Evolutionary conservation across 371 early-diverging fungal species (phyloP), one percentile per base, ranked within the genome.

Genomic region (Apophysomyces ossiformis): DNA sequence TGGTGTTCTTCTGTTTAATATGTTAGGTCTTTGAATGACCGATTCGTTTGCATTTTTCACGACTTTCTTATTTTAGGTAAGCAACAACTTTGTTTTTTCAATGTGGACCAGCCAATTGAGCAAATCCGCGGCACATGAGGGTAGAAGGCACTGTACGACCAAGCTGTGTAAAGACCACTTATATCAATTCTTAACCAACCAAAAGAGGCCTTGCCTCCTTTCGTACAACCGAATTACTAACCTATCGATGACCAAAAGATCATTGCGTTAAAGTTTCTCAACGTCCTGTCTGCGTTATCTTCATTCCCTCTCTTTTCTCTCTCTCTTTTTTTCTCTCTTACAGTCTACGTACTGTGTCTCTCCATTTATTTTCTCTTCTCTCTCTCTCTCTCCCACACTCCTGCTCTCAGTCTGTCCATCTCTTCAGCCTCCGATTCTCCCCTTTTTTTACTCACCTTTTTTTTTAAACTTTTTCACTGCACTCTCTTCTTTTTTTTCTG

Each of bases 171-270:
- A 41, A 41, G 41, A 41, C 41, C 11, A 41, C 41, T 41, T 41
- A 41, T 41, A 11, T 41, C 41, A 11, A 26, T 50, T 9, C 9
- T 50, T 50, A 50, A 50, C 54, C 54, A 50, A 50, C 54, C 54
- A 50, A 50, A 50, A 50, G 54, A 50, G 4, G 54, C 21, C 21
- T 50, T 21, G 54, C 21, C 54, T 50, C 54, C 54, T 50, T 50
- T 50, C 54, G 54, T 50, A 50, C 54, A 21, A 50, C 54, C 54
- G 54, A 50, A 16, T 50, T 50, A 50, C 54, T 50, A 50, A 50
- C n/a, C 54, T 50, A 26, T 50, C 54, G 54, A 50, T 21, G 11
- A 21, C 16, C 11, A 47, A 47, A 15, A 18, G 21, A 9, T n/a
- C 16, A 9, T 50, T 18, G 21, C 21, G 6, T 16, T 45, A n/a